Conservation (phyloP, 2,329 filamentous ascomycete species). For the Colletotrichum kahawae region DNA sequence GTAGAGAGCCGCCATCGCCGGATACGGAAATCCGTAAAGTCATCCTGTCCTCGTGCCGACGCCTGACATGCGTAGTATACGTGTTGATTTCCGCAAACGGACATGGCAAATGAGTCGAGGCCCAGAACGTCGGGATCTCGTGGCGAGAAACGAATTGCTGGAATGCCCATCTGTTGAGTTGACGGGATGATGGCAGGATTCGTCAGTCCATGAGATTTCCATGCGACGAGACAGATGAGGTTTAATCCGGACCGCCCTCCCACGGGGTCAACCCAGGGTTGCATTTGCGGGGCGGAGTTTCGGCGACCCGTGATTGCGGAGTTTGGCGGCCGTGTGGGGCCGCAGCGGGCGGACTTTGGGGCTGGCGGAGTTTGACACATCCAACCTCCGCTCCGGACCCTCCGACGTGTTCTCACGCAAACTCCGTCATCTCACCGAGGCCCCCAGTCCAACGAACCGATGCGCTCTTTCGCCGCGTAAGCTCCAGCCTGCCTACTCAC, state of each 20-base stretch:
- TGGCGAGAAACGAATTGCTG: background rate
- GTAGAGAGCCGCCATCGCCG: background rate
- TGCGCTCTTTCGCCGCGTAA: background rate
- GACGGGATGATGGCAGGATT: background rate
- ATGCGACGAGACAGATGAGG: background rate
- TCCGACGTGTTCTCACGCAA: background rate
- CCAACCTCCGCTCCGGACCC: slow-evolving; percentile 2
- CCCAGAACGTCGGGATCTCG: background rate
- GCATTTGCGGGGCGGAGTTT: slow-evolving; percentile 2
- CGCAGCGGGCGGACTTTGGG: slow-evolving; percentile 12
- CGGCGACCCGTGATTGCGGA: slow-evolving; percentile 1
- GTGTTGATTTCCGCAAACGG: slow-evolving; percentile 6
- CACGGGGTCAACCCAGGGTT: background rate
- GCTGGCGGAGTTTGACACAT: slow-evolving; percentile 5
- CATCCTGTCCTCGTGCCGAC: background rate
- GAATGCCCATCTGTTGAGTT: background rate
- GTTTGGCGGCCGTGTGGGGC: slow-evolving; percentile 4
- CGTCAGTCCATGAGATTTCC: background rate
- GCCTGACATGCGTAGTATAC: background rate
- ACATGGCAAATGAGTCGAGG: background rate
- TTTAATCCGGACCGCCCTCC: background rate
- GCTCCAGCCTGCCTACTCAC: background rate
- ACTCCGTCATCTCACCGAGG: background rate
- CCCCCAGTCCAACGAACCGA: background rate
- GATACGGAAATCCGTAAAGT: background rate